Evolutionary conservation across 2,329 filamentous ascomycete species (phyloP).

Genomic region (Curvularia eragrostidis): DNA sequence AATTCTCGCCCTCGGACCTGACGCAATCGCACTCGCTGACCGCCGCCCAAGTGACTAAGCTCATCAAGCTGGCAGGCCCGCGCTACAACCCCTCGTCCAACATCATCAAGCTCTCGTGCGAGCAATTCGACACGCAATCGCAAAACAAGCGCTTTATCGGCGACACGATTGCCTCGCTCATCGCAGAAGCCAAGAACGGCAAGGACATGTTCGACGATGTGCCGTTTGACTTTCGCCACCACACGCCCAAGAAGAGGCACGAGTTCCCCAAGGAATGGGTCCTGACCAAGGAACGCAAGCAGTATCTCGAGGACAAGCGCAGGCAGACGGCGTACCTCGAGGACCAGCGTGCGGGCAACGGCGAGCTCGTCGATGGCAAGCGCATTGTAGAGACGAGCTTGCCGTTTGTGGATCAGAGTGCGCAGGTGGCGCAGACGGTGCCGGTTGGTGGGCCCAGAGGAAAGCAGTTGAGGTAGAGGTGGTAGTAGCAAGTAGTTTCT

Average conservation of each 20-base stretch:
- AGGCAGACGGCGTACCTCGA: slow-evolving; percentile 62
- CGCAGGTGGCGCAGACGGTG: slow-evolving; percentile 25
- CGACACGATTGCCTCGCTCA: slow-evolving; percentile 75
- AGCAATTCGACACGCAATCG: slow-evolving; percentile 84
- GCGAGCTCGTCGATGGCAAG: slow-evolving; percentile 63
- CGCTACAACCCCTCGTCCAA: slow-evolving; percentile 88
- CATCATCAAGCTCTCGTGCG: slow-evolving; percentile 86
- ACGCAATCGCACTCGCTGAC: slow-evolving; percentile 72
- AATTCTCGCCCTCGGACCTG: slow-evolving; percentile 80
- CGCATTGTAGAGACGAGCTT: slow-evolving; percentile 48
- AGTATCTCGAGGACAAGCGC: slow-evolving; percentile 69
- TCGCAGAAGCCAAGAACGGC: slow-evolving; percentile 75
- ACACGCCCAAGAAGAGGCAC: slow-evolving; percentile 70
- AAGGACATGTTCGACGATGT: slow-evolving; percentile 86
- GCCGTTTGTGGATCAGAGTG: slow-evolving; percentile 27
- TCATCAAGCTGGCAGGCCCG: slow-evolving; percentile 84
- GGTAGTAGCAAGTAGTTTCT: too few relatives aligned
- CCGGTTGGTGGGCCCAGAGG: slow-evolving; percentile 26
- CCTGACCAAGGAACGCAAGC: slow-evolving; percentile 72
- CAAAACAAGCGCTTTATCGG: slow-evolving; percentile 97
- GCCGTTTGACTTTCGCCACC: slow-evolving; percentile 86
- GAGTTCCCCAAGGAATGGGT: slow-evolving; percentile 85
- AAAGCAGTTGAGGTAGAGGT: slow-evolving; percentile 12
- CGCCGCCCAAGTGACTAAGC: slow-evolving; percentile 73
- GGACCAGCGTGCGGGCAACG: slow-evolving; percentile 59